Percentiles rank a stretch among this genome's conserved stretches.
These are phyloP conservation scores for Microbotryum saponariae DNA, from an alignment of 1,284 basidiomycete genomes.

Conservation along the genomic window DNA sequence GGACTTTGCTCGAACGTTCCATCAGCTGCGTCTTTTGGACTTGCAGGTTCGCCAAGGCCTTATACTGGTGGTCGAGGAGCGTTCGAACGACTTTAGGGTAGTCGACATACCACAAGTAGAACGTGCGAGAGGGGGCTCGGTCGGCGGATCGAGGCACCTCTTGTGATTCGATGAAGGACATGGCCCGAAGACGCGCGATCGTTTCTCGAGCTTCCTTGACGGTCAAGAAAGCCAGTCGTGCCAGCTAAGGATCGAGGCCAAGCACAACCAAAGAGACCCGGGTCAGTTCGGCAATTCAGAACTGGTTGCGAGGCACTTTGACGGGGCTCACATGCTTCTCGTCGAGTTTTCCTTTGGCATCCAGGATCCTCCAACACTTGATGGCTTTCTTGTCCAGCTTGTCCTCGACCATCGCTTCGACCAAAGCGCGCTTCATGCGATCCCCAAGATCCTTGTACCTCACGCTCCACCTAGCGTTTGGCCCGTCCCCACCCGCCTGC, in stretches of 20 bases:
- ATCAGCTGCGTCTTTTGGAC: conserved; percentile 64
- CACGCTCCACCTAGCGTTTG: conserved; percentile 56
- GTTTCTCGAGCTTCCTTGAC: conserved; percentile 77
- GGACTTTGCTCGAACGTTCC: conserved; percentile 55
- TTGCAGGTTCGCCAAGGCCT: conserved; percentile 74
- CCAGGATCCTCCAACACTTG: conserved; percentile 69
- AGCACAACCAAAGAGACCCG: neutral
- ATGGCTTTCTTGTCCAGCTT: conserved; percentile 79
- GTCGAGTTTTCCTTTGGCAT: conserved; percentile 87
- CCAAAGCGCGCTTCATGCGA: conserved; percentile 60
- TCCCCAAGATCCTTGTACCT: conserved; percentile 71
- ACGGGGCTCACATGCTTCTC: conserved; percentile 70
- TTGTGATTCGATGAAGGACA: conserved; percentile 76
- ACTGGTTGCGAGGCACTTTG: neutral
- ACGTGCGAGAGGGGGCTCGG: conserved; percentile 72
- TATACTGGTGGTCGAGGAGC: conserved; percentile 69
- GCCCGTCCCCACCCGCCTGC: conserved; percentile 45
- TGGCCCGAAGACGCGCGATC: conserved; percentile 66
- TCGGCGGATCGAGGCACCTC: conserved; percentile 83
- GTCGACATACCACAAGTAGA: conserved; percentile 86
- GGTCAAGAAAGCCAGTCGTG: conserved; percentile 85
- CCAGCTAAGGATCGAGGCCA: conserved; percentile 54
- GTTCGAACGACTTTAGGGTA: conserved; percentile 68
- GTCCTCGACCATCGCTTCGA: conserved; percentile 74
- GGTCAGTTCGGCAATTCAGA: neutral